Base-by-base conservation (phyloP, 1,284 basidiomycete genomes). In the Thelephora terrestris region DNA sequence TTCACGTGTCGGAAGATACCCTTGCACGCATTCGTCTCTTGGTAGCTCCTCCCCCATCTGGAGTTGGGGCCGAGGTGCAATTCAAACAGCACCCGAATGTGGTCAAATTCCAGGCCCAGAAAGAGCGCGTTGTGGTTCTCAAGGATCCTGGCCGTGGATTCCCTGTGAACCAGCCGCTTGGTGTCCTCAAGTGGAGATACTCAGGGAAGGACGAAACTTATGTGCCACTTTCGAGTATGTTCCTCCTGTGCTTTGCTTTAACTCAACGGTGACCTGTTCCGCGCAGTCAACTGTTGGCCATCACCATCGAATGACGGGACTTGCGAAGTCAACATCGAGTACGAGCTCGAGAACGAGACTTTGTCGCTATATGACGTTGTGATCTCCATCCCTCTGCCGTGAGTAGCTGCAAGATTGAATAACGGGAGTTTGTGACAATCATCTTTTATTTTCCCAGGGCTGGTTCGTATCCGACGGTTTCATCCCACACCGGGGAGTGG, bases 51-150 rank as follows among this genome's bases (percentile, higher is more conserved):
- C 70, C 79, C 34, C 65, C 76, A n/a, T 71, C 76, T 10, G 76
- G 81, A 52, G 81, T 87, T 57, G 77, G 81, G 53, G 70, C 75
- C 48, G 81, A 78, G 44, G 67, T 97, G 34, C 91, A 94, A 66
- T 96, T 94, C 77, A 96, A 97, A 69, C 93, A 97, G 58, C 94
- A 97, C 61, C 94, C 95, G 6, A 88, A 96, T 53, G 88, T 96
- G 5, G 89, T 85, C 58, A 96, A 93, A 69, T 91, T 93, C 53
- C 72, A 71, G 0, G 81, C 85, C 45, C 76, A 79, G 49, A 69
- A 69, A 40, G 80, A 85, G 21, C 79, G 86, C 43, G 68, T 87
- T 32, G 78, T 98, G 48, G 83, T 83, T 6, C 73, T 98, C 56
- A 94, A 93, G 65, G 94, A 98, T 61, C 62, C 85, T 1, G 76